Base-by-base conservation (phyloP, 371 early-diverging fungal genomes). In the Choanephora cucurbitarum region DNA sequence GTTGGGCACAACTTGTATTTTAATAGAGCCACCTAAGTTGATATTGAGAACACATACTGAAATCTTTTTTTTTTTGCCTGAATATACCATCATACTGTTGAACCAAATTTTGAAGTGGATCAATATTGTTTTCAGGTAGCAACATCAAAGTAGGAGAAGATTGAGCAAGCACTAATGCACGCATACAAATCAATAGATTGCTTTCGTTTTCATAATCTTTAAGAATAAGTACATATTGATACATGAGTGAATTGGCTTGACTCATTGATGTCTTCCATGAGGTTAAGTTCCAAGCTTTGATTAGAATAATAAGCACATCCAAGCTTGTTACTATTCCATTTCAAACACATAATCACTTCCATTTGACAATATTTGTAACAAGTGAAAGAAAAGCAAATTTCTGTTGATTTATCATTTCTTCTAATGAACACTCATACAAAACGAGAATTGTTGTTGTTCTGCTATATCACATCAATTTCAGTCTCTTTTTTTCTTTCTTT, bases 1-100 rank as follows among this genome's bases (percentile, higher is more conserved):
- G 1, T 58, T 49, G 0, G 81, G 80, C 0, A 82, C 72, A 2
- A 73, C 58, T 22, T 80, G 76, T 3, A 80, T 39, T 14, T 62
- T 60, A 14, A 69, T 47, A 13, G 56, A 33, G 53, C 65, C 55
- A 45, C 69, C 60, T 44, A 60, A 32, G 40, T n/a, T n/a, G n/a
- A n/a, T n/a, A n/a, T n/a, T n/a, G n/a, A n/a, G n/a, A n/a, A n/a
- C n/a, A n/a, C n/a, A n/a, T n/a, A n/a, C n/a, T n/a, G n/a, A n/a
- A n/a, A 52, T 37, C 4, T 37, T 11, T 37, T 13, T 11, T 37
- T 2, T 37, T 13, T 37, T 7, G 37, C 11, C 4, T 7, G 2
- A 37, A 37, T 14, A 37, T 11, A 37, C 11, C 11, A 37, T 11
- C 9, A 37, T 37, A 11, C 3, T 37, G 37, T 11, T 37, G 9